Evolutionary conservation across 2,329 filamentous ascomycete species (phyloP).

Genomic region (Diaporthe velutina): DNA sequence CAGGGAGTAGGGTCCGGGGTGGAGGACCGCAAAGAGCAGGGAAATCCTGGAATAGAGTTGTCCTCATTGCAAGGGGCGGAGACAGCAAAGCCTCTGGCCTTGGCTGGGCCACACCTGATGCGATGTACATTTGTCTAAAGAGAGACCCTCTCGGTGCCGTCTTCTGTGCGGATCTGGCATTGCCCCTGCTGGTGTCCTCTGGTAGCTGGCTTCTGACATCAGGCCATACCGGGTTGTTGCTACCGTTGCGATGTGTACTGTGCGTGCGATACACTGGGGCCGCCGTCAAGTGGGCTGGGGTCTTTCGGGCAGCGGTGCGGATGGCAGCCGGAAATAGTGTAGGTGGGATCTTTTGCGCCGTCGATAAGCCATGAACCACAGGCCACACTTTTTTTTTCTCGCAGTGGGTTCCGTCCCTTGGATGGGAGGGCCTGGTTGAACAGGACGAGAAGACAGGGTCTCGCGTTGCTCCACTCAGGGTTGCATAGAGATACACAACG

Average conservation of each 20-base stretch:
- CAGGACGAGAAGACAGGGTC: slow-evolving; percentile 14
- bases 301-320: slow-evolving; percentile 14
- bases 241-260: slow-evolving; percentile 6
- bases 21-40: slow-evolving; percentile 11
- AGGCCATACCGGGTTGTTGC: slow-evolving; percentile 14
- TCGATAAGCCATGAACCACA: slow-evolving; percentile 9
- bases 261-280: slow-evolving; percentile 11
- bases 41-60: slow-evolving; percentile 19
- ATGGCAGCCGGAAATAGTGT: slow-evolving; percentile 22
- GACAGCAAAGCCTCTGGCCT: slow-evolving; percentile 31
- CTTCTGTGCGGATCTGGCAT: background rate
- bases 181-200: slow-evolving; percentile 7
- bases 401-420: background rate
- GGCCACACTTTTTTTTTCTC: background rate
- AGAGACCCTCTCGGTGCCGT: background rate
- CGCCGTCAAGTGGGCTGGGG: slow-evolving; percentile 26
- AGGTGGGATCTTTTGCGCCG: slow-evolving; percentile 17
- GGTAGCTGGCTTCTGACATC: slow-evolving; percentile 29
- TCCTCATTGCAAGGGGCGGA: slow-evolving; percentile 16
- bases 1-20: slow-evolving; percentile 16
- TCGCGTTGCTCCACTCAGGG: slow-evolving; percentile 18
- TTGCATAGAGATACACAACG: slow-evolving; percentile 5
- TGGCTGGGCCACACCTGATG: slow-evolving; percentile 21
- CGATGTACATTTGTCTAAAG: slow-evolving; percentile 26
- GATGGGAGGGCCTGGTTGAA: background rate